These are phyloP conservation scores for Citrus mangshanensis DNA, from an alignment of 345 rosid species.

Conservation along the genomic window DNA sequence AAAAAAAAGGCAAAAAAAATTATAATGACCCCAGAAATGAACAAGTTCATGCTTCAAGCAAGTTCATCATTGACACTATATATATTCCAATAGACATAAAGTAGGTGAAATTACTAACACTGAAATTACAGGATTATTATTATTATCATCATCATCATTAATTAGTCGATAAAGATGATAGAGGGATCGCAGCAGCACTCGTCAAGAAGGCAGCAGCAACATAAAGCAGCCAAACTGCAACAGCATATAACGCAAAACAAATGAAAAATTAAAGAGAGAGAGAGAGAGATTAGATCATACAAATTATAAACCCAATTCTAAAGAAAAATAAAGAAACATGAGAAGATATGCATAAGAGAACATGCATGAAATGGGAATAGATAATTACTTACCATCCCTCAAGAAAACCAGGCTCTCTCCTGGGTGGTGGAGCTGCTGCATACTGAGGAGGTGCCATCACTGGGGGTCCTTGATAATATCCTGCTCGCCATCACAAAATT, in stretches of 20 bases:
- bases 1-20: too few species aligned
- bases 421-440: constrained; percentile 48
- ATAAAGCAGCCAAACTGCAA: constrained; percentile 60
- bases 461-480: constrained; percentile 64
- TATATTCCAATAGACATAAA: too few species aligned
- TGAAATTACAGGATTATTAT: neutral
- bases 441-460: constrained; percentile 65
- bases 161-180: constrained; percentile 31
- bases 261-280: neutral
- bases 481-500: constrained; percentile 10
- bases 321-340: neutral
- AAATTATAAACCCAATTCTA: neutral
- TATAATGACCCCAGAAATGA: too few species aligned
- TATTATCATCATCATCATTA: too few species aligned
- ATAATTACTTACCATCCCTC: constrained; percentile 46
- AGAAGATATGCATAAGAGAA: neutral
- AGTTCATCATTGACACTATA: too few species aligned
- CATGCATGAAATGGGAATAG: neutral
- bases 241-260: neutral
- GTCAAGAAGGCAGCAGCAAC: constrained; percentile 68
- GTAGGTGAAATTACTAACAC: neutral
- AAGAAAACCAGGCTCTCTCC: constrained; percentile 42
- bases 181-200: constrained; percentile 82
- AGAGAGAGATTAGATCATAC: neutral
- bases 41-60: too few species aligned